Evolutionary conservation across 345 rosid species (phyloP).

Genomic region (Murraya koenigii): DNA sequence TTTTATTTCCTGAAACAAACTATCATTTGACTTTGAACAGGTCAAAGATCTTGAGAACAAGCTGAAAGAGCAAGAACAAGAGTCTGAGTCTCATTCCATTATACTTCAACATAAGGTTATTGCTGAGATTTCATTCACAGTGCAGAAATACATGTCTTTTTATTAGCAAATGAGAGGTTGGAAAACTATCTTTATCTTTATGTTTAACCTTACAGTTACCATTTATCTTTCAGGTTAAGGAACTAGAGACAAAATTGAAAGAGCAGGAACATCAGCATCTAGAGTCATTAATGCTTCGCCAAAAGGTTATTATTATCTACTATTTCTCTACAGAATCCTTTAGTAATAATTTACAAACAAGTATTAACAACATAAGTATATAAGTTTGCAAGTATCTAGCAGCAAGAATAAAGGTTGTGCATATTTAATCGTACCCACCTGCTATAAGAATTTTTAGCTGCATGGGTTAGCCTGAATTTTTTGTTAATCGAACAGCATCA

Average conservation of each 20-base stretch:
- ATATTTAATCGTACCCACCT: not conserved
- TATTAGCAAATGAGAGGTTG: not conserved
- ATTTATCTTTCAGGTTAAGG: slow-evolving; percentile 48
- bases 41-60: slow-evolving; percentile 69
- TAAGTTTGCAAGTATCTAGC: not conserved
- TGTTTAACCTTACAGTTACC: not conserved
- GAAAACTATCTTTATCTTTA: not conserved
- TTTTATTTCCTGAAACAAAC: not conserved
- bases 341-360: not conserved
- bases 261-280: slow-evolving; percentile 47
- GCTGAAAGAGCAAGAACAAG: slow-evolving; percentile 56
- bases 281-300: slow-evolving; percentile 49
- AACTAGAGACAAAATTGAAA: slow-evolving; percentile 58
- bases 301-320: slow-evolving; percentile 35
- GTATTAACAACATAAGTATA: not conserved
- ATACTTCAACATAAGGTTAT: slow-evolving; percentile 58
- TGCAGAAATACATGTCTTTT: not conserved
- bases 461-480: not conserved
- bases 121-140: not conserved
- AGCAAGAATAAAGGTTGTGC: not conserved
- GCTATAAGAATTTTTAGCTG: not conserved
- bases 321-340: not conserved
- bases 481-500: not conserved
- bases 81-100: slow-evolving; percentile 46
- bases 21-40: slow-evolving; percentile 34